Conservation (phyloP, 192 early-diverging fungal species). For the Pilobolus umbonatus region DNA sequence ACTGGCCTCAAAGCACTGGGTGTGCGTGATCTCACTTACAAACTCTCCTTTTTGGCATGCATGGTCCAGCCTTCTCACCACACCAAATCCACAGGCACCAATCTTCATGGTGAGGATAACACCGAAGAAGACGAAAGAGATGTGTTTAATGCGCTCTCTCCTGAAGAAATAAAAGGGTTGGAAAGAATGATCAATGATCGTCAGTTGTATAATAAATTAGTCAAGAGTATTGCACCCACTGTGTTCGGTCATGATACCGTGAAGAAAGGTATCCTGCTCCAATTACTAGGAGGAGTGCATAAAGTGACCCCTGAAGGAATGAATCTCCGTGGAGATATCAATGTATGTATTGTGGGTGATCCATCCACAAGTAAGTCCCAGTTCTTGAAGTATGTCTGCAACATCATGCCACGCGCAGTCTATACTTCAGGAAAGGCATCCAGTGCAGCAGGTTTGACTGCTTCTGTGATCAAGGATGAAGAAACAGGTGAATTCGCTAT, state of each 20-base stretch:
- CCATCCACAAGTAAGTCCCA: slow-evolving; percentile 94
- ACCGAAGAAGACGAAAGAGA: slow-evolving; percentile 61
- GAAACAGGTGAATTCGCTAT: slow-evolving; percentile 97
- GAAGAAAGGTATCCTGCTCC: slow-evolving; percentile 92
- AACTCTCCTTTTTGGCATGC: slow-evolving; percentile 83
- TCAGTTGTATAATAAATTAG: slow-evolving; percentile 71
- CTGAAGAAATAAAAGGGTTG: slow-evolving; percentile 74
- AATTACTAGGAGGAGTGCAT: slow-evolving; percentile 94
- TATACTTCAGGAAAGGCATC: slow-evolving; percentile 97
- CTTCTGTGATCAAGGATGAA: slow-evolving; percentile 91
- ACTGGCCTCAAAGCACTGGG: slow-evolving; percentile 84
- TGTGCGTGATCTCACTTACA: slow-evolving; percentile 90
- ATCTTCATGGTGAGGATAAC: slow-evolving; percentile 54
- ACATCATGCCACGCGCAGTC: slow-evolving; percentile 87
- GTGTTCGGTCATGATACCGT: slow-evolving; percentile 93
- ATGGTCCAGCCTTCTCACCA: slow-evolving; percentile 65
- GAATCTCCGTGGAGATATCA: slow-evolving; percentile 94
- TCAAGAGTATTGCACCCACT: slow-evolving; percentile 80
- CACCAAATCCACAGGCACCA: slow-evolving; percentile 22
- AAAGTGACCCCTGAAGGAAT: slow-evolving; percentile 91
- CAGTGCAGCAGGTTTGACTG: slow-evolving; percentile 93
- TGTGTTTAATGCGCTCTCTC: slow-evolving; percentile 58
- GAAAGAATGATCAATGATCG: slow-evolving; percentile 60
- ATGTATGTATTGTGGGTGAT: slow-evolving; percentile 96
- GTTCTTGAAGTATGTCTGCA: slow-evolving; percentile 87